Base-by-base conservation (phyloP, 495 filamentous ascomycete genomes). In the Aspergillus kassunensis region DNA sequence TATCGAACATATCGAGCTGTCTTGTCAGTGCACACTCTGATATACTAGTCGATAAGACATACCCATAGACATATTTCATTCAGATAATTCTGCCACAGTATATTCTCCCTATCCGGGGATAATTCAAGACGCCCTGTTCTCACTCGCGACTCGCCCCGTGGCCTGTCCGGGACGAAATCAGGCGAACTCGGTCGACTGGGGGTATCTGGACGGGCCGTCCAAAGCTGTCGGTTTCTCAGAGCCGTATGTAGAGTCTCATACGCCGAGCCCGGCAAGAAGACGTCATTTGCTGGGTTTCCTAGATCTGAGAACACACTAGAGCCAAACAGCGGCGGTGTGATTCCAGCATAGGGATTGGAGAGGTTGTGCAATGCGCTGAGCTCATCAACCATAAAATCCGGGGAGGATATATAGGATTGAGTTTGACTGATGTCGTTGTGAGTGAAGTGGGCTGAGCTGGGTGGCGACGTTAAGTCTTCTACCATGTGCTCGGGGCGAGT, bases 1-100 rank as follows among this genome's bases (percentile, higher is more conserved):
- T 64, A 49, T 76, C 74, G 48, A 77, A 77, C 69, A 73, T 77
- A 51, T 77, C 74, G 10, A 76, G 72, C 73, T 60, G 19, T 41
- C 15, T 13, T 31, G 18, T 45, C 16, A 45, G 43, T n/a, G 19
- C 8, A n/a, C n/a, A n/a, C 6, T 44, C 31, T 1, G 27, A 25
- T 13, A 43, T 27, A 2, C 9, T 13, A 39, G 11, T 34, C 18
- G 27, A 4, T 20, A 11, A 16, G 19, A 30, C n/a, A 52, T 20
- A 68, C 65, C 62, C 73, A 75, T 35, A 70, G 63, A 23, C 72
- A 72, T 2, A 74, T 68, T 42, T 74, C 63, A 18, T 69, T 62
- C 30, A 76, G 57, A 56, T 71, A 75, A 35, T 75, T 77, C 52
- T 69, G 66, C 61, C 70, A 68, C 27, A 71, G 56, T 7, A 65